These are phyloP conservation scores for Kickxella alabastrina DNA, from an alignment of 192 early-diverging fungal species.

Conservation along the genomic window DNA sequence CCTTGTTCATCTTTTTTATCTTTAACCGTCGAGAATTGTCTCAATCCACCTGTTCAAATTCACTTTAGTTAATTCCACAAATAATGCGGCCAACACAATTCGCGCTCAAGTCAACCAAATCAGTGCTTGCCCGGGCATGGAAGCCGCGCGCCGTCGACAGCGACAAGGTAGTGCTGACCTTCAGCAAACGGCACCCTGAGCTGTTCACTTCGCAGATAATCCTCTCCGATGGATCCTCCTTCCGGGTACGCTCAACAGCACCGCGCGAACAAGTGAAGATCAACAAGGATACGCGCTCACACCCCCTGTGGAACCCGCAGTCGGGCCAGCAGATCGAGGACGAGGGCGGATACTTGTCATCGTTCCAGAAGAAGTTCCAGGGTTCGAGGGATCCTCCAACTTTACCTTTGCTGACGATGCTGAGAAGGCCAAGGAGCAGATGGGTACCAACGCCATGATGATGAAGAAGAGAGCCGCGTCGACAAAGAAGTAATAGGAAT, in stretches of 20 bases:
- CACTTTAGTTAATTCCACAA: too few species aligned
- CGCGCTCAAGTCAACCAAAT: slow-evolving; percentile 19
- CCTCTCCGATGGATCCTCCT: slow-evolving; percentile 86
- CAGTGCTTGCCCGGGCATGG: slow-evolving; percentile 35
- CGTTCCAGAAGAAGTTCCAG: slow-evolving; percentile 79
- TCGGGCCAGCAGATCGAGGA: slow-evolving; percentile 58
- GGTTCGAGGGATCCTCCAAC: slow-evolving; percentile 58
- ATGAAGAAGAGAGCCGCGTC: slow-evolving; percentile 11
- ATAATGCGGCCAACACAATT: slow-evolving; percentile 30
- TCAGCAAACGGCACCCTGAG: slow-evolving; percentile 52
- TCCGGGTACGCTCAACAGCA: slow-evolving; percentile 74
- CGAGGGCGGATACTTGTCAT: slow-evolving; percentile 73
- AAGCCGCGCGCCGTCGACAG: slow-evolving; percentile 26
- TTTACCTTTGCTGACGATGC: slow-evolving; percentile 21
- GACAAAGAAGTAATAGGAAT: slow-evolving; percentile 13
- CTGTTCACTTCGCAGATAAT: slow-evolving; percentile 81
- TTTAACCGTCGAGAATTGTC: neutral
- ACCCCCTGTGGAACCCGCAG: slow-evolving; percentile 89
- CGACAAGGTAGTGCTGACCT: neutral
- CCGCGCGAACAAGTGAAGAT: slow-evolving; percentile 81
- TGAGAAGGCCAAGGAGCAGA: slow-evolving; percentile 5
- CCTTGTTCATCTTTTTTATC: neutral
- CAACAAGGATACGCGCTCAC: slow-evolving; percentile 89
- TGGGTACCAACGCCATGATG: slow-evolving; percentile 7
- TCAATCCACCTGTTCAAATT: neutral